phyloP scores from a whole-genome alignment of 768 basidiomycete species.

The Agaricus subrufescens region DNA sequence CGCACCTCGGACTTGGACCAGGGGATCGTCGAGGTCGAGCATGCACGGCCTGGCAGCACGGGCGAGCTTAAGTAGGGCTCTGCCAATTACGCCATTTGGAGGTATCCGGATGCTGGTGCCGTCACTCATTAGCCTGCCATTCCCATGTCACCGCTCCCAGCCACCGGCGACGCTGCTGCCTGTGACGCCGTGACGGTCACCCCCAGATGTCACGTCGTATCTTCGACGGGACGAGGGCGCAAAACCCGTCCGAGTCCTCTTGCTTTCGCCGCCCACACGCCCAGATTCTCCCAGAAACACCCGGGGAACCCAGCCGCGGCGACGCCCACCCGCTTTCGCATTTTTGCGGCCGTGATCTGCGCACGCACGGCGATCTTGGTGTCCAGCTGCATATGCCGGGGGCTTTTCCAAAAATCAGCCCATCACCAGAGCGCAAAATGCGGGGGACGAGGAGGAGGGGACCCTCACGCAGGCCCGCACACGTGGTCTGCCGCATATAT shows the following conservation, averaged over 20 bases:
- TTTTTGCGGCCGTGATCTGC: not conserved
- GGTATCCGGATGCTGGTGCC: not conserved
- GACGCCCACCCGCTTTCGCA: not conserved
- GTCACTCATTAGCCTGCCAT: not conserved
- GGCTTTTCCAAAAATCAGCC: not conserved
- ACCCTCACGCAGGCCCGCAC: not conserved
- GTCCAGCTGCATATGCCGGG: not conserved
- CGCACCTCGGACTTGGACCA: conserved; percentile 7
- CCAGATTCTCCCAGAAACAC: not conserved
- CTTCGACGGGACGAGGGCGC: conserved; percentile 6
- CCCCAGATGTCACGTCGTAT: conserved; percentile 5
- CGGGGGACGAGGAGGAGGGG: not conserved
- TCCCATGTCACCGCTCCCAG: no score
- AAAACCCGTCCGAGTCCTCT: conserved; percentile 5
- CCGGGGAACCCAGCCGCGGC: not conserved
- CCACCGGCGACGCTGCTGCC: no score
- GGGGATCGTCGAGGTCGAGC: conserved; percentile 4
- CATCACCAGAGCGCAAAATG: not conserved
- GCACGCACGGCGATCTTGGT: not conserved
- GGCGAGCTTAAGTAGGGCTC: conserved; percentile 5
- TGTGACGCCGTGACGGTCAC: conserved; percentile 6
- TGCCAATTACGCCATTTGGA: conserved; percentile 7
- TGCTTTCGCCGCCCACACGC: conserved; percentile 10
- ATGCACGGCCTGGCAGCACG: not conserved
- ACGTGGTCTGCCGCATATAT: not conserved